Base-by-base conservation (phyloP, 2,329 filamentous ascomycete species). In the Sporothrix curviconia region DNA sequence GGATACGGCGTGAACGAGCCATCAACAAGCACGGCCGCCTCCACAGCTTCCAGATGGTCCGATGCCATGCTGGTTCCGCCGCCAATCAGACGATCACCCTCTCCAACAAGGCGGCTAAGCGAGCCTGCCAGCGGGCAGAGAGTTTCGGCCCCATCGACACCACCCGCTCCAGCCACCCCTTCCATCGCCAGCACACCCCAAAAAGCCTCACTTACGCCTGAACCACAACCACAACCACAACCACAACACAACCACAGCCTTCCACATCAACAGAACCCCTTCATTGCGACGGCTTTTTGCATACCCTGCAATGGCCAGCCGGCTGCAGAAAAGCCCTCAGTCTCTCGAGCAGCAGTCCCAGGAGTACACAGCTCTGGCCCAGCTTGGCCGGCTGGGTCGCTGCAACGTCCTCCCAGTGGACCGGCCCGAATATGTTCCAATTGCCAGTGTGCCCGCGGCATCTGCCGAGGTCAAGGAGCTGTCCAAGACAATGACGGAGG, bases 361-460 rank as follows among this genome's bases (percentile, higher is more conserved):
- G 5, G 51, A 53, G 12, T 61, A 59, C 55, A 11, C n/a, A 4
- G 28, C 22, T 4, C 60, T 57, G 1, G 12, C 47, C 9, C 57
- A 34, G 8, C 12, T 22, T 3, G 40, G n/a, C 1, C 12, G 7
- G 19, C 49, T 24, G 5, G 9, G 34, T 5, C 30, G 28, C 9
- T 12, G 49, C 28, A 46, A 19, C 49, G 7, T 24, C 40, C 2
- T 17, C 5, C n/a, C 28, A 11, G 9, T 42, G 11, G 46, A 42
- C 14, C 14, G 25, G 3, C n/a, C 34, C n/a, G 32, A 12, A 7
- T 11, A 19, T 2, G 7, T 7, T 4, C 11, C 34, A 4, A 4
- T n/a, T 12, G 8, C 40, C 5, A 40, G 44, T 7, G 7, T 53
- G 32, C 22, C 32, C 1, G 50, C 32, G 1, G 34, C 30, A 3